These are phyloP conservation scores for Xylaria intraflava DNA, from an alignment of 495 filamentous ascomycete species.

Conservation along the genomic window DNA sequence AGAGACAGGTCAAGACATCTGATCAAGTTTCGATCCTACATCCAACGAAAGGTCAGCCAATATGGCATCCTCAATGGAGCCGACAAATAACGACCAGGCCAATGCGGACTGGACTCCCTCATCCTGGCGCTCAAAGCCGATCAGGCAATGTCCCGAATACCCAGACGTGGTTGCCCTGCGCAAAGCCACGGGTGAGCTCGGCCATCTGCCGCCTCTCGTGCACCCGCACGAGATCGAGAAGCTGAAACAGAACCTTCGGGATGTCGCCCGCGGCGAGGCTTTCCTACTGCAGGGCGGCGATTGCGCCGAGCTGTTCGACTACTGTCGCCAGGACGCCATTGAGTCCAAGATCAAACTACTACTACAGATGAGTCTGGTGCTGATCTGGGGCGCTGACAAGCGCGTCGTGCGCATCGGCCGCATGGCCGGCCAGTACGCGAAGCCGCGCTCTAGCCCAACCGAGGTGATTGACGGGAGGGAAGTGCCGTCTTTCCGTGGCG, in stretches of 20 bases:
- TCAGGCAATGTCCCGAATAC: slow-evolving; percentile 85
- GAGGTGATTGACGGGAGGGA: slow-evolving; percentile 73
- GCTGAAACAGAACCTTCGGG: slow-evolving; percentile 66
- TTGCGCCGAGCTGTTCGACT: slow-evolving; percentile 95
- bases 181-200: slow-evolving; percentile 62
- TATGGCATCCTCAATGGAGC: not conserved
- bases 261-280: slow-evolving; percentile 86
- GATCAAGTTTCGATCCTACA: not conserved
- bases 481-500: slow-evolving; percentile 85
- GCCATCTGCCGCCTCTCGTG: slow-evolving; percentile 78
- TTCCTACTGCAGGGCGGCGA: slow-evolving; percentile 96
- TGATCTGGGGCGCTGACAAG: slow-evolving; percentile 86
- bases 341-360: slow-evolving; percentile 94
- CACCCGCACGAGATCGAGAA: slow-evolving; percentile 78
- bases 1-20: not conserved
- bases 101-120: slow-evolving; percentile 45
- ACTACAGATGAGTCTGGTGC: slow-evolving; percentile 89
- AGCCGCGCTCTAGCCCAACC: slow-evolving; percentile 82
- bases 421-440: slow-evolving; percentile 96
- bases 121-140: slow-evolving; percentile 86
- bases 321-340: slow-evolving; percentile 83
- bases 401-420: slow-evolving; percentile 90
- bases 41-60: not conserved
- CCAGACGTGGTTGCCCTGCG: slow-evolving; percentile 57
- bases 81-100: not conserved